Conservation (phyloP, 139 green algal genomes). For the Chlamydomonas eustigma region DNA sequence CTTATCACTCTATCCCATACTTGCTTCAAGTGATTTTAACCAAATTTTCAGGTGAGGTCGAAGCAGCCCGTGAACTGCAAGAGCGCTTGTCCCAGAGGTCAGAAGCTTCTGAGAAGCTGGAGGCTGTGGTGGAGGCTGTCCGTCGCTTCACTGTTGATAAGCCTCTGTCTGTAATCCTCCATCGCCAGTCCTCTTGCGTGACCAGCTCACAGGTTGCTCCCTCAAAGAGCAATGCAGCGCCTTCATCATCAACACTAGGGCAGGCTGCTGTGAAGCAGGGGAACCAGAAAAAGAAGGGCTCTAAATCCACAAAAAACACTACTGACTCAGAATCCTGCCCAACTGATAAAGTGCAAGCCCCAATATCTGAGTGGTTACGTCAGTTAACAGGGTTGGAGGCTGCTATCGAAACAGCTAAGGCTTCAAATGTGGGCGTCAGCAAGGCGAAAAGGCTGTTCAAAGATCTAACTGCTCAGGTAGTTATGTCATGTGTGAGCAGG, state of each 20-base stretch:
- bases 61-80: slow-evolving; percentile 35
- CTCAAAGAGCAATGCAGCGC: not conserved
- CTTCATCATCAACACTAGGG: not conserved
- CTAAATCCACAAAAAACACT: not conserved
- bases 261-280: not conserved
- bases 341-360: not conserved
- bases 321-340: not conserved
- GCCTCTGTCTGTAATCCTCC: slow-evolving; percentile 1
- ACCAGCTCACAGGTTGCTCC: not conserved
- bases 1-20: too few species aligned
- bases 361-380: slow-evolving; percentile 22
- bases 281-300: not conserved
- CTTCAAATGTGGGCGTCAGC: slow-evolving; percentile 56
- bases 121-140: slow-evolving; percentile 49
- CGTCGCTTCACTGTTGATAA: slow-evolving; percentile 11
- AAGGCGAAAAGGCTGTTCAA: slow-evolving; percentile 70
- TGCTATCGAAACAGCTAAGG: slow-evolving; percentile 56
- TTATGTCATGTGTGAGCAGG: not conserved
- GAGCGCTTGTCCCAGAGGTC: slow-evolving; percentile 46
- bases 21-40: too few species aligned
- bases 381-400: slow-evolving; percentile 48
- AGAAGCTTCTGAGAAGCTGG: slow-evolving; percentile 47
- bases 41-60: slow-evolving; percentile 39
- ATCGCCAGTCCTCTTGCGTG: not conserved
- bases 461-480: slow-evolving; percentile 41